phyloP scores from a whole-genome alignment of 768 basidiomycete genomes.

The Podaxis sp. region DNA sequence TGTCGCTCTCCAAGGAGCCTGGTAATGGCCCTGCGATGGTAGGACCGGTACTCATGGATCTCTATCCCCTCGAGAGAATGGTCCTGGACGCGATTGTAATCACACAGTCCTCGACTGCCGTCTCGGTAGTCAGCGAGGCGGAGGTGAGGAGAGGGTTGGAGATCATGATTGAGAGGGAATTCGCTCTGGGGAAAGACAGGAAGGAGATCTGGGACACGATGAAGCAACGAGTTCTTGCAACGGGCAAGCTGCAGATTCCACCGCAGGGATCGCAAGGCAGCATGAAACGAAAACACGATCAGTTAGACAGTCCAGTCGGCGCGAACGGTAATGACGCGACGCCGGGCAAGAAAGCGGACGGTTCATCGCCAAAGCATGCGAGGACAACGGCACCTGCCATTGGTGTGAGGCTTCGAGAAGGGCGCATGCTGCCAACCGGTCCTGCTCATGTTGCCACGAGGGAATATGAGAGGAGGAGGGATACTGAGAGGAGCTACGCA shows the following conservation, averaged over 20 bases:
- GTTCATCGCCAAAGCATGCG: background rate
- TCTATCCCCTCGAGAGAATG: constrained; percentile 58
- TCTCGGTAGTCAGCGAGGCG: constrained; percentile 11
- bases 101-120: constrained; percentile 11
- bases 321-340: background rate
- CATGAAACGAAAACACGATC: constrained; percentile 8
- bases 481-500: background rate
- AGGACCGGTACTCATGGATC: constrained; percentile 47
- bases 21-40: constrained; percentile 12
- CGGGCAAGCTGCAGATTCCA: constrained; percentile 4
- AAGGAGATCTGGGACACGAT: constrained; percentile 10
- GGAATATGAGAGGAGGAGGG: background rate
- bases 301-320: constrained; percentile 2
- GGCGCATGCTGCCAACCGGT: background rate
- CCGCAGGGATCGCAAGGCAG: background rate
- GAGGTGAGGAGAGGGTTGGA: constrained; percentile 12
- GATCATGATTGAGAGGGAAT: constrained; percentile 10
- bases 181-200: constrained; percentile 8
- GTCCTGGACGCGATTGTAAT: constrained; percentile 64
- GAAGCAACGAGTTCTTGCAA: constrained; percentile 2
- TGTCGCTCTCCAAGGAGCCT: constrained; percentile 17
- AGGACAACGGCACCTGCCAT: background rate
- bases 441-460: background rate
- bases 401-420: constrained; percentile 7
- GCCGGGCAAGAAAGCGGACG: background rate